Percentiles rank a stretch among this genome's conserved stretches.
Conservation (phyloP, 1,139 yeast genomes). For the Hemisphaericaspora subhashii region DNA sequence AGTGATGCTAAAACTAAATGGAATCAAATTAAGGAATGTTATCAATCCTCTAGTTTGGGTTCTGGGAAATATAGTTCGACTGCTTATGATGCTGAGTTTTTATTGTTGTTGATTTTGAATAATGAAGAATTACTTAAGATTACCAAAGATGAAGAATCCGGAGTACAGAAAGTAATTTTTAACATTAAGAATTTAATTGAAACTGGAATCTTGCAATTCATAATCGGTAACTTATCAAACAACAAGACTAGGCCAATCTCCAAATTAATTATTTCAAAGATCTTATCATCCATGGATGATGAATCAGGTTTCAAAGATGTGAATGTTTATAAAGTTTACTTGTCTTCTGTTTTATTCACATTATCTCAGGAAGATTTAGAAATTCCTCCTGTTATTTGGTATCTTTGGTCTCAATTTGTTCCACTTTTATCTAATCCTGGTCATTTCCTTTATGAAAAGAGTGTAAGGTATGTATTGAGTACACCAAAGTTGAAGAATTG, state of each 20-base stretch:
- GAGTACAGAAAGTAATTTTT: constrained; percentile 28
- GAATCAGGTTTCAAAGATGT: constrained; percentile 55
- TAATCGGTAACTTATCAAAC: constrained; percentile 47
- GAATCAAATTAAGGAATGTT: constrained; percentile 27
- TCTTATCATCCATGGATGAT: constrained; percentile 34
- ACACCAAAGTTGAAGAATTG: constrained; percentile 53
- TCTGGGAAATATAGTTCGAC: constrained; percentile 16
- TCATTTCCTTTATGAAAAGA: constrained; percentile 71
- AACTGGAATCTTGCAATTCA: constrained; percentile 55
- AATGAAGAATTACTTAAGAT: constrained; percentile 58
- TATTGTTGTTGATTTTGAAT: constrained; percentile 56
- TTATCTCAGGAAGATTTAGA: constrained; percentile 21
- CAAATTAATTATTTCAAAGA: constrained; percentile 40
- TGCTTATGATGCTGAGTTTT: constrained; percentile 61
- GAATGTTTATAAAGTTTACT: constrained; percentile 52
- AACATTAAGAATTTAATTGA: constrained; percentile 62
- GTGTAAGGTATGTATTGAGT: constrained; percentile 58
- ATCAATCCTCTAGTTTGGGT: constrained; percentile 8
- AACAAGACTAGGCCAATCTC: constrained; percentile 23
- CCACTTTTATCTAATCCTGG: constrained; percentile 65
- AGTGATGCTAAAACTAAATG: constrained; percentile 14
- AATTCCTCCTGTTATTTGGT: constrained; percentile 43
- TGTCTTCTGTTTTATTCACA: constrained; percentile 62
- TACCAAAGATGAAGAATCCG: constrained; percentile 21
- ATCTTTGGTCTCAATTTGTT: constrained; percentile 52